A percentile compares a stretch with the other conserved stretches of the same genome.
Conservation (phyloP, 768 basidiomycete genomes). For the Symmetrospora coprosmae region DNA sequence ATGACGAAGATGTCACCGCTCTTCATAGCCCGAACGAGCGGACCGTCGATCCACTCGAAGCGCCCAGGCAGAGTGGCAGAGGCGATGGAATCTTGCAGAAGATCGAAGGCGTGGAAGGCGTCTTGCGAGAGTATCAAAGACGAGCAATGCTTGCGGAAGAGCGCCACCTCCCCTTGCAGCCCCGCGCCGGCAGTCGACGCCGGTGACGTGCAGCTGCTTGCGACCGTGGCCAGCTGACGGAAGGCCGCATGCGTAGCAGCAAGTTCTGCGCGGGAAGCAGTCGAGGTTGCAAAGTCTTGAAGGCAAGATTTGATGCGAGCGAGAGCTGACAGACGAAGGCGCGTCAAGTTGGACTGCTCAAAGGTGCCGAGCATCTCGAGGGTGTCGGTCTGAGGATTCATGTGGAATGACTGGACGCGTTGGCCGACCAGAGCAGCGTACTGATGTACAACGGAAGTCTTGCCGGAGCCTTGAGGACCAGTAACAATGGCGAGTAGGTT, state of each 20-base stretch:
- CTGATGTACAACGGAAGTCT: constrained; percentile 57
- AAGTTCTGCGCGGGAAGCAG: neutral
- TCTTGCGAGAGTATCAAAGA: neutral
- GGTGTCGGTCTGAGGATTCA: constrained; percentile 80
- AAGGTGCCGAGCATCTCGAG: constrained; percentile 89
- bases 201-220: neutral
- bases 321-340: no score
- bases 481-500: constrained; percentile 59
- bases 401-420: constrained; percentile 53
- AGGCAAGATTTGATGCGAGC: neutral
- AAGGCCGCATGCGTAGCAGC: no score
- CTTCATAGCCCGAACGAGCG: constrained; percentile 70
- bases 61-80: no score
- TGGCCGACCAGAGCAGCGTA: constrained; percentile 60
- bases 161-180: no score
- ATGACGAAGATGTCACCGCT: constrained; percentile 77
- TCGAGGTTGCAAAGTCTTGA: neutral
- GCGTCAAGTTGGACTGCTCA: constrained; percentile 78
- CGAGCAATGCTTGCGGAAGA: no score
- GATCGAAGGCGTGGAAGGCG: neutral
- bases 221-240: neutral
- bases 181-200: no score
- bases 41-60: constrained; percentile 94
- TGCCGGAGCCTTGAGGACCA: constrained; percentile 59
- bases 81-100: constrained; percentile 7